These are phyloP conservation scores for Cornus controversa DNA, from an alignment of 148 eudicot genomes.

Conservation along the genomic window DNA sequence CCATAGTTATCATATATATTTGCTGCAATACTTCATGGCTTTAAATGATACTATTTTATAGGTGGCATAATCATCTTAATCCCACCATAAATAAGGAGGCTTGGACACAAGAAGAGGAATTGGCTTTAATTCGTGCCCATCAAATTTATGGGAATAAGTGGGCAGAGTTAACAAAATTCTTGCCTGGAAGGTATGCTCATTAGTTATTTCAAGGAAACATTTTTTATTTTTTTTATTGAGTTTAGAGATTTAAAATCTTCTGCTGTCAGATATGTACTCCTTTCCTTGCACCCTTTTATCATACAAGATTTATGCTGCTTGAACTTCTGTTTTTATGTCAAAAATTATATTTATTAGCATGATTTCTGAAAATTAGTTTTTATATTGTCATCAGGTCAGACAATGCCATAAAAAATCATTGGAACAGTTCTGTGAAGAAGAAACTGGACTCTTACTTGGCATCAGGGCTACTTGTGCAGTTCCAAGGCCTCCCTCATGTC, in stretches of 20 bases:
- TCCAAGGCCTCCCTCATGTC: conserved; percentile 58
- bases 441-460: conserved; percentile 79
- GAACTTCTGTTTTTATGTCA: background rate
- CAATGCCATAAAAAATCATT: conserved; percentile 96
- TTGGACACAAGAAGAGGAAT: conserved; percentile 96
- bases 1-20: background rate
- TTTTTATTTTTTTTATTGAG: background rate
- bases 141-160: conserved; percentile 89
- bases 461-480: conserved; percentile 82
- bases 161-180: conserved; percentile 90
- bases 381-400: conserved; percentile 69
- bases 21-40: conserved; percentile 15
- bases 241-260: background rate
- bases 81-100: conserved; percentile 93
- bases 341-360: background rate
- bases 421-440: conserved; percentile 98
- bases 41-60: conserved; percentile 23
- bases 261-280: background rate
- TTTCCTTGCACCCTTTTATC: background rate
- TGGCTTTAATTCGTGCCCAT: conserved; percentile 79
- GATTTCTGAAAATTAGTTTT: conserved; percentile 21
- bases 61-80: conserved; percentile 99
- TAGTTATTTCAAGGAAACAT: background rate
- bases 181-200: conserved; percentile 77
- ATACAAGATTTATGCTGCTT: too few relatives aligned